These are phyloP conservation scores for Diaporthe ampelina DNA, from an alignment of 2,329 filamentous ascomycete genomes.

Conservation along the genomic window DNA sequence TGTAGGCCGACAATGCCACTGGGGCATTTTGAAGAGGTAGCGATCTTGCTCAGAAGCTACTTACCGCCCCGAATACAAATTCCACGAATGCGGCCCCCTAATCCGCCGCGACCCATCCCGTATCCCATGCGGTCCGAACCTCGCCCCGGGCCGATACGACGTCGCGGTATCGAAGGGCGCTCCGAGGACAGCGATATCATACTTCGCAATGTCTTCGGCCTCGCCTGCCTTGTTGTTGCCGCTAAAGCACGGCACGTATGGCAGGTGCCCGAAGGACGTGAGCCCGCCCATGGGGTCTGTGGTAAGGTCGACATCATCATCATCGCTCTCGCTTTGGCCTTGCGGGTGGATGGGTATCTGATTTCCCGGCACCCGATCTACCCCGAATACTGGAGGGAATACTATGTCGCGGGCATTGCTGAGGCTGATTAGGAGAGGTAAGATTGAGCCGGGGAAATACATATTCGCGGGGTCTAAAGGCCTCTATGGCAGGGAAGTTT, in stretches of 20 bases:
- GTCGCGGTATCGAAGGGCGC: conserved; percentile 61
- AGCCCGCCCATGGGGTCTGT: conserved; percentile 33
- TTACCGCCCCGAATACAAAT: too few relatives aligned
- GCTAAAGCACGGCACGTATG: conserved; percentile 33
- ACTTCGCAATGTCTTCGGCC: conserved; percentile 7
- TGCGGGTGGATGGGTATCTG: conserved; percentile 24
- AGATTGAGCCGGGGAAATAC: too few relatives aligned
- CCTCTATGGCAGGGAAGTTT: too few relatives aligned
- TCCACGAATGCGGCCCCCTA: conserved; percentile 13
- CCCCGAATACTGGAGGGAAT: conserved; percentile 35
- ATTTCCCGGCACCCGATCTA: conserved; percentile 1
- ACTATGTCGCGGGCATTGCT: conserved; percentile 26
- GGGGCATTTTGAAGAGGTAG: too few relatives aligned
- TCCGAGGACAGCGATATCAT: conserved; percentile 55
- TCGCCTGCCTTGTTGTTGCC: conserved; percentile 14
- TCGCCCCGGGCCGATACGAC: conserved; percentile 51
- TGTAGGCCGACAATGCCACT: too few relatives aligned
- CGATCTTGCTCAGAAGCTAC: too few relatives aligned
- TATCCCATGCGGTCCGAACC: conserved; percentile 53
- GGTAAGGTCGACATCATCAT: conserved; percentile 34
- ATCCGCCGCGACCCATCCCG: conserved; percentile 51
- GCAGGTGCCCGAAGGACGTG: conserved; percentile 35
- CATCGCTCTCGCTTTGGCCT: conserved; percentile 6
- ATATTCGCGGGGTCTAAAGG: too few relatives aligned
- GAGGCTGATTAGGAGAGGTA: background rate